Base-by-base conservation (phyloP, 2,329 filamentous ascomycete species). In the Colletotrichum eremochloae region DNA sequence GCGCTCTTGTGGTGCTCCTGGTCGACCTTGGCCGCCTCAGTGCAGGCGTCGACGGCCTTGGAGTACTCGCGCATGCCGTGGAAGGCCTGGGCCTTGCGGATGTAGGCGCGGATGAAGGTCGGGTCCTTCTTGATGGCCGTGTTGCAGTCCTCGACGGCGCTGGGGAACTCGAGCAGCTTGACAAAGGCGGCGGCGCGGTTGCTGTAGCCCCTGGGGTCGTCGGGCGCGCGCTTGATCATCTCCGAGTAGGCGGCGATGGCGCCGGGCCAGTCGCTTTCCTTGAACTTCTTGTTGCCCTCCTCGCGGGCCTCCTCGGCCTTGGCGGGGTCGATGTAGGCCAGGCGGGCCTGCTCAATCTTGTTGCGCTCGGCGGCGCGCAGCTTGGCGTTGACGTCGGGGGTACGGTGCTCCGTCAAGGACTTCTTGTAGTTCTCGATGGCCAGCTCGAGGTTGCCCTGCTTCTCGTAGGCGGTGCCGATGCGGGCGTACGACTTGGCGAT, bases 11-110 rank as follows among this genome's bases (percentile, higher is more conserved):
- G 86, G 79, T 88, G 82, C 76, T 91, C 90, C 71, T 87, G 88
- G 81, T 99, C 96, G 72, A 97, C 89, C 77, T 91, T 88, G 11
- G 88, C 86, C 1, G 97, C 96, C 80, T 95, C 94, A 50, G 90
- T 90, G 85, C 95, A 97, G 9, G 92, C 93, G 80, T 99, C 96
- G 71, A 98, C 87, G 80, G 94, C 97, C 82, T 95, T 96, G 82
- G 92, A 97, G 87, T 97, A 98, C 83, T 99, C 96, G 82, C 96
- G 94, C 96, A 99, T 99, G 78, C 95, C 95, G 77, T 96, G 95
- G 82, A 96, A 94, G 53, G 95, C 94, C 85, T 98, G 95, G 0
- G 95, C 95, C 87, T 98, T 98, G 81, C 96, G 93, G 78, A 99
- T 93, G 83, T 98, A 98, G 9, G 96, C 96, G 68, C 96, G 92